Evolutionary conservation across 257 asterid species (phyloP), one percentile per base, ranked within the genome.

Genomic region (Solanum habrochaites): DNA sequence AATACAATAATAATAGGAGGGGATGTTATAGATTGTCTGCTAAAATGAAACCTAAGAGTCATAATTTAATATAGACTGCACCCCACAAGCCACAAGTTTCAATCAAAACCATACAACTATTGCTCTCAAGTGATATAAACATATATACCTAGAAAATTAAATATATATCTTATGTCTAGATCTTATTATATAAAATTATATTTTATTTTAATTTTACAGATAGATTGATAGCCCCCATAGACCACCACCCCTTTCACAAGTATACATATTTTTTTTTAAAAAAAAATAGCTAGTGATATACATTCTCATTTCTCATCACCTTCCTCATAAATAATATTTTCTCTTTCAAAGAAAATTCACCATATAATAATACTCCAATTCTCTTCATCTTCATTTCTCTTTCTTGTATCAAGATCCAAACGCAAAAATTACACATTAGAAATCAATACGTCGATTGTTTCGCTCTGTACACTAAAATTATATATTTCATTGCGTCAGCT

Each of bases 261-360:
- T 80, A 47, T 80, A 80, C 64, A 43, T 42, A 40, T 25, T 5
- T 39, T 0, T 39, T 39, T 39, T 39, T 39, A 49, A 47, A 47
- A 47, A 89, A 58, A 85, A 66, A 52, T 56, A 77, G 80, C 82
- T 21, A 87, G 52, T 21, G 29, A 31, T 4, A 70, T 39, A 83
- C 85, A 47, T 64, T 58, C 88, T 83, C 93, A 56, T 87, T 91
- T 88, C 91, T 88, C 87, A 88, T 88, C 93, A 90, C 89, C 91
- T 91, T 90, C 93, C 37, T 86, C 88, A 49, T 29, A 70, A 58
- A 71, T 81, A 66, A 49, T 81, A 49, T 47, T 62, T 9, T 71
- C 11, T 77, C 66, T 83, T 84, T 12, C 45, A 32, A 69, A 80
- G 86, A 75, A 71, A 14, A 49, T 20, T 37, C 49, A 35, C n/a